These are phyloP conservation scores for Solanum pinnatisectum DNA, from an alignment of 257 asterid species.

Conservation along the genomic window DNA sequence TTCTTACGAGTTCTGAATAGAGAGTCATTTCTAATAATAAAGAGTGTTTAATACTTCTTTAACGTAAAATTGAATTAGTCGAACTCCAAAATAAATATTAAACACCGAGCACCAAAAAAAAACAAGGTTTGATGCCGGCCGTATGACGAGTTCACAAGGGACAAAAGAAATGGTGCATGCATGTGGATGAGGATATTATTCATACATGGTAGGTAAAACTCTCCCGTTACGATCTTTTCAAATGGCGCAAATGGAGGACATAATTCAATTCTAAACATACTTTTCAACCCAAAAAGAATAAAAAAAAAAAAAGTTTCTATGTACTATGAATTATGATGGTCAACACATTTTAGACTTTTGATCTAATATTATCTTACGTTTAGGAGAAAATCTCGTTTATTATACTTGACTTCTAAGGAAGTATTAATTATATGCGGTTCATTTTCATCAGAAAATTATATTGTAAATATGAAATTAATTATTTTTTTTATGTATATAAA, in stretches of 20 bases:
- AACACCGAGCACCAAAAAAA: background rate
- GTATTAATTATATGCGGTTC: background rate
- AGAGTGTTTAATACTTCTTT: background rate
- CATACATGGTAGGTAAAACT: constrained; percentile 24
- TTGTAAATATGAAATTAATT: background rate
- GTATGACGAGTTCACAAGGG: background rate
- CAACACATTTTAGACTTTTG: background rate
- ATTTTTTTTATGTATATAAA: no score
- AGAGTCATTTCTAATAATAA: background rate
- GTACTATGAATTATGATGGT: background rate
- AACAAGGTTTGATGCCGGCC: background rate
- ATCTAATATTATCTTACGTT: background rate
- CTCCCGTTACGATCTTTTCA: background rate
- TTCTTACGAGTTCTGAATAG: rapidly evolving
- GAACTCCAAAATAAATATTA: background rate
- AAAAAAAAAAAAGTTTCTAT: background rate
- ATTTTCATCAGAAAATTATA: background rate
- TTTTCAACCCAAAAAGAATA: background rate
- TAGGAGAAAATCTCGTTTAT: background rate
- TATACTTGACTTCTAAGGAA: background rate
- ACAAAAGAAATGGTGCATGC: constrained; percentile 8
- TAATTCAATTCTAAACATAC: background rate
- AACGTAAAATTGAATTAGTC: background rate
- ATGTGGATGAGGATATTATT: background rate
- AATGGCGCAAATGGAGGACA: constrained; percentile 9